Evolutionary conservation across 169 alveolate genomes (phyloP).

Genomic region (Plasmodium gonderi): DNA sequence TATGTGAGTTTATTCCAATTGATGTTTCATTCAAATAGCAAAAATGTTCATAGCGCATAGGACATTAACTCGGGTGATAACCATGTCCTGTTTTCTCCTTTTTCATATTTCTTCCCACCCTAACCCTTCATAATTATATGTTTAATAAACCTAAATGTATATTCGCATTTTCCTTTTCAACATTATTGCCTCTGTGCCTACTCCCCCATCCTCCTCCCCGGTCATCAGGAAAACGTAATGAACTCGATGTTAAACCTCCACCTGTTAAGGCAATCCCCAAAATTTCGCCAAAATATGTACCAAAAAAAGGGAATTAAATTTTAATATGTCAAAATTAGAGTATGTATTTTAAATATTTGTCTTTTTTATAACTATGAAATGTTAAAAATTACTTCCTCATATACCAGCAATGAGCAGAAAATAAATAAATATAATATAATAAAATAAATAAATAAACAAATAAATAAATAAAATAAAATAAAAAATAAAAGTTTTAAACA

Average conservation of each 20-base stretch:
- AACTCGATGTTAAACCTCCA: constrained; percentile 64
- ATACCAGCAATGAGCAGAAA: background rate
- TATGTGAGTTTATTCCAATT: too few species aligned
- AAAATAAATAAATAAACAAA: background rate
- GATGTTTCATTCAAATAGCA: too few species aligned
- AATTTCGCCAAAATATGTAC: constrained; percentile 16
- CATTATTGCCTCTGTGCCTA: background rate
- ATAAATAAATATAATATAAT: background rate
- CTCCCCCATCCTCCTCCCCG: background rate
- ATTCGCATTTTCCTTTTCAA: too few species aligned
- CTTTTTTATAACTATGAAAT: constrained; percentile 9
- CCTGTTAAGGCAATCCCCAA: constrained; percentile 73
- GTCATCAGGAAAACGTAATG: background rate
- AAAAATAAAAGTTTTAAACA: background rate
- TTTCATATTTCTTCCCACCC: too few species aligned
- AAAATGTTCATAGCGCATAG: too few species aligned
- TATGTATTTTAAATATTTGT: constrained; percentile 39
- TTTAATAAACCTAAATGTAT: too few species aligned
- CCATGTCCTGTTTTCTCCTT: too few species aligned
- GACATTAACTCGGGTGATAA: too few species aligned
- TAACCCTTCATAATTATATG: too few species aligned
- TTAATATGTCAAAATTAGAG: constrained; percentile 14
- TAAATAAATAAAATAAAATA: background rate
- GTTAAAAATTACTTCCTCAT: background rate
- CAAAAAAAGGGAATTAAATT: constrained; percentile 1